Base-by-base conservation (phyloP, 352 stramenopile genomes). In the Peronosclerospora sorghi region DNA sequence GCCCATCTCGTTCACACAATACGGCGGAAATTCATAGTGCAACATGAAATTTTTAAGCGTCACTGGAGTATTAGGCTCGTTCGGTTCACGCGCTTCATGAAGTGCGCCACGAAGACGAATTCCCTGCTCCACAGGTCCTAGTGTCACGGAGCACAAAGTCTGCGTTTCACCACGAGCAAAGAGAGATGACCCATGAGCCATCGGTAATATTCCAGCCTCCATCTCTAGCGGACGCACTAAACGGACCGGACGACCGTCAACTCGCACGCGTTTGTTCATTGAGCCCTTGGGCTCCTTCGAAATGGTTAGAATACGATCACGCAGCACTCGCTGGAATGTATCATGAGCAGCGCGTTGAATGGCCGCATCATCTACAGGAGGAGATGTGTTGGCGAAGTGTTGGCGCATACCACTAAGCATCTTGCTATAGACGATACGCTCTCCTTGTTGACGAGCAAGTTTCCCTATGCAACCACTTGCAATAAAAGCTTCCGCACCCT, bases 1-100 rank as follows among this genome's bases (percentile, higher is more conserved):
- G 19, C 96, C 95, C 13, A 89, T 95, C 45, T 97, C 92, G 34
- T 97, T 98, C 10, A 98, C 94, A 51, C 82, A 96, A 67, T 96
- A 98, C 1, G 94, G 87, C 8, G 95, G 95, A 66, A 99, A 99
- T 51, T 98, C 88, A 53, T 99, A 99, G 66, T 98, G 95, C 47
- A 99, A 71, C 66, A 98, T 98, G 42, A 78, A 76, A 45, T 89
- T 67, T 50, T 91, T 87, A 27, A 82, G 40, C 20, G 59, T 45
- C n/a, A 44, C 37, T 37, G 47, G 41, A 29, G 19, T 39, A 38
- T 62, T 49, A 39, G 64, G 46, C 15, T 83, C 66, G 21, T 34
- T 38, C 21, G 49, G 40, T 18, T 73, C 61, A 14, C 57, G 54
- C 18, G 59, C 62, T 36, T 84, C 65, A 24, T 73, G 48, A 8